Conservation (phyloP, 2,329 filamentous ascomycete species). For the Trichoderma cornu-damae region DNA sequence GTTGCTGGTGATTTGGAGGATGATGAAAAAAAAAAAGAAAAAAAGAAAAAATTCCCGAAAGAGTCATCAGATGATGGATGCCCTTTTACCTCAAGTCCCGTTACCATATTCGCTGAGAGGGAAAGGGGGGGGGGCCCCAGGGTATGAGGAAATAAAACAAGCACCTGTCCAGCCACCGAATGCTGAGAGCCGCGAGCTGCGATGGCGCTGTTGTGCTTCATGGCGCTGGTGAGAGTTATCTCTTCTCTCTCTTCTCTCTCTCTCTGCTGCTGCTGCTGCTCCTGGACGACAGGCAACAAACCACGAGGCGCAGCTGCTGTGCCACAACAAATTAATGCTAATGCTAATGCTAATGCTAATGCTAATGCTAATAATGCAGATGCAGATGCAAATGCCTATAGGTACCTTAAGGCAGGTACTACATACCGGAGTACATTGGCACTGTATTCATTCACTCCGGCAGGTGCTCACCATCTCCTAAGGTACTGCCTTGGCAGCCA, state of each 20-base stretch:
- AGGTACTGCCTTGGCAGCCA: too few relatives aligned
- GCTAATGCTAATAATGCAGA: not conserved
- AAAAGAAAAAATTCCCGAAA: too few relatives aligned
- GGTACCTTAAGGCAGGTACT: too few relatives aligned
- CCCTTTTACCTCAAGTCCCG: not conserved
- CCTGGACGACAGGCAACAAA: not conserved
- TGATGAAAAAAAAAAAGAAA: too few relatives aligned
- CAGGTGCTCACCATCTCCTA: too few relatives aligned
- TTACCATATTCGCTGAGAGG: not conserved
- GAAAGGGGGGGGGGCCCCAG: too few relatives aligned
- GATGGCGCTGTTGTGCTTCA: too few relatives aligned
- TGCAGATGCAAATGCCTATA: not conserved
- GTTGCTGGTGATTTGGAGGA: too few relatives aligned
- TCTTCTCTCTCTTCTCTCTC: not conserved
- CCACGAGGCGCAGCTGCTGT: slow-evolving; percentile 9
- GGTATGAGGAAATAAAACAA: not conserved
- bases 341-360: not conserved
- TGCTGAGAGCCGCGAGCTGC: too few relatives aligned
- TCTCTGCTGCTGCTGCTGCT: not conserved
- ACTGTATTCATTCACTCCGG: too few relatives aligned
- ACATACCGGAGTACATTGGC: not conserved
- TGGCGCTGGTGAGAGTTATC: too few relatives aligned
- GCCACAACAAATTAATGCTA: not conserved
- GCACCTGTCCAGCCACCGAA: not conserved
- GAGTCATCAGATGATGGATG: not conserved